phyloP scores from a whole-genome alignment of 495 filamentous ascomycete genomes.

The Diplogelasinospora grovesii region DNA sequence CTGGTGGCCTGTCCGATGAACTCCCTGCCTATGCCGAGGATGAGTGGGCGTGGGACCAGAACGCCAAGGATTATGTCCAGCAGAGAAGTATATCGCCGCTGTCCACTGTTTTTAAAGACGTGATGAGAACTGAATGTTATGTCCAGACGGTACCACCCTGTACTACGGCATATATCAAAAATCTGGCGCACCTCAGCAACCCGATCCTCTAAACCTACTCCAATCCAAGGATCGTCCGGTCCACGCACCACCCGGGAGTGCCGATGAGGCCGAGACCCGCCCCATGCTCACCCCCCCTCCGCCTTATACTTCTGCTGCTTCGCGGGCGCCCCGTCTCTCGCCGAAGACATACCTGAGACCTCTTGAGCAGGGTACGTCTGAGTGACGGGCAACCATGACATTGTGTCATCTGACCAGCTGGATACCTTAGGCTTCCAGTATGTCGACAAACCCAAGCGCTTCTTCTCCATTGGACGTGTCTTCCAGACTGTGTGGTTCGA shows the following conservation, averaged over 20 bases:
- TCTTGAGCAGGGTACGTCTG: constrained; percentile 10
- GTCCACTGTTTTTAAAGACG: background rate
- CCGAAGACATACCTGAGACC: constrained; percentile 1
- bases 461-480: constrained; percentile 32
- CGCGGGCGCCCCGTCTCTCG: too few relatives aligned
- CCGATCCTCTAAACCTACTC: too few relatives aligned
- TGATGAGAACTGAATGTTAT: background rate
- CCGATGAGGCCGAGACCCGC: too few relatives aligned
- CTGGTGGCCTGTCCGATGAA: too few relatives aligned
- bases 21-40: too few relatives aligned
- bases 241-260: too few relatives aligned
- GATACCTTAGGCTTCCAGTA: constrained; percentile 12
- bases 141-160: background rate
- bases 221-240: too few relatives aligned
- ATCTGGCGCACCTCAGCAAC: too few relatives aligned
- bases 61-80: background rate
- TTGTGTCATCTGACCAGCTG: too few relatives aligned
- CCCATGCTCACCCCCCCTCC: too few relatives aligned
- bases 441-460: constrained; percentile 32
- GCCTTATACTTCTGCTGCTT: too few relatives aligned
- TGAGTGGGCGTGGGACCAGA: background rate
- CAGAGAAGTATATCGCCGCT: background rate
- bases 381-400: too few relatives aligned
- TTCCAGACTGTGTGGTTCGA: constrained; percentile 32
- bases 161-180: background rate